Percentiles rank a stretch among this genome's conserved stretches.
These are phyloP conservation scores for Salvia hispanica DNA, from an alignment of 257 asterid genomes.

Conservation along the genomic window DNA sequence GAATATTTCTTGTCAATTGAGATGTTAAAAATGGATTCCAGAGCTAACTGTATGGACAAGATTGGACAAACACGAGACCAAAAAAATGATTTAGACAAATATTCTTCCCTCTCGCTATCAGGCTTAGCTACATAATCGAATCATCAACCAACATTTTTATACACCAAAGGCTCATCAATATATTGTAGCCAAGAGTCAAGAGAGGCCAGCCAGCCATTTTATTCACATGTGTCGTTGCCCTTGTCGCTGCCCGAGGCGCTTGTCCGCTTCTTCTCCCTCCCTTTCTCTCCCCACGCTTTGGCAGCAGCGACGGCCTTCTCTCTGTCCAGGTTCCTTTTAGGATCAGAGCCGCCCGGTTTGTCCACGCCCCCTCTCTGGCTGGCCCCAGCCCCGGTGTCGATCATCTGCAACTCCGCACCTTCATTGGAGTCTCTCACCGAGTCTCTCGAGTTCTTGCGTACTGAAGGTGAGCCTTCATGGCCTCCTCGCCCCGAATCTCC, in stretches of 20 bases:
- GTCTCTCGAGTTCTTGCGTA: slow-evolving; percentile 62
- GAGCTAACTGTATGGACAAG: slow-evolving; percentile 9
- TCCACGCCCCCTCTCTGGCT: too few species aligned
- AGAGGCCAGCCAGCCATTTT: background rate
- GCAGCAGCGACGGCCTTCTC: slow-evolving; percentile 92
- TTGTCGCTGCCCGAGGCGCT: slow-evolving; percentile 45
- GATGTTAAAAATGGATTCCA: too few species aligned
- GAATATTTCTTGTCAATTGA: too few species aligned
- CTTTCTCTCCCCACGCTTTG: slow-evolving; percentile 83
- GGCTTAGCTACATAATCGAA: background rate
- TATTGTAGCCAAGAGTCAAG: background rate
- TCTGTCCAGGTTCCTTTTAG: slow-evolving; percentile 62
- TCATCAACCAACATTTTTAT: slow-evolving; percentile 4
- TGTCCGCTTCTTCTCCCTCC: slow-evolving; percentile 60
- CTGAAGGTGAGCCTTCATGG: slow-evolving; percentile 62
- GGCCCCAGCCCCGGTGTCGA: slow-evolving; percentile 54
- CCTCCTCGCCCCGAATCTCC: slow-evolving; percentile 48
- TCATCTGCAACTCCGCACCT: slow-evolving; percentile 52
- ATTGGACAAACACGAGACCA: slow-evolving; percentile 8
- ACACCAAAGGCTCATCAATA: background rate
- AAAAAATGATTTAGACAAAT: too few species aligned
- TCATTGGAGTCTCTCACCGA: slow-evolving; percentile 34
- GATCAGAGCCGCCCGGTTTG: slow-evolving; percentile 49
- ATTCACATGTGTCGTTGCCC: slow-evolving; percentile 53
- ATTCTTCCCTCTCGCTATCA: background rate